These are phyloP conservation scores for Rutstroemia sp. DNA, from an alignment of 2,329 filamentous ascomycete genomes.

Conservation along the genomic window DNA sequence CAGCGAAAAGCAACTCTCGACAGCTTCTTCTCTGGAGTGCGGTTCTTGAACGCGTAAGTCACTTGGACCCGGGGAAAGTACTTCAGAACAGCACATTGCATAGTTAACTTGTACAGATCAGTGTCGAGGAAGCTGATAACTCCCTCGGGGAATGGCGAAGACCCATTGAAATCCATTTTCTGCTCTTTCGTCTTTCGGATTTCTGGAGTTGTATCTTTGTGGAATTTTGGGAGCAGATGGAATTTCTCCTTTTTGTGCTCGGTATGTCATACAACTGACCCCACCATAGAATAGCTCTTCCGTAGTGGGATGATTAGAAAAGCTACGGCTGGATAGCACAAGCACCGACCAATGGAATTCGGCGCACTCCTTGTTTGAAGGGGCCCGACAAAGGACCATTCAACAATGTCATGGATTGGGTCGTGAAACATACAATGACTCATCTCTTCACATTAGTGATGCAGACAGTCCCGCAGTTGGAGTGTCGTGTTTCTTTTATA, in stretches of 20 bases:
- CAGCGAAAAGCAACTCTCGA: slow-evolving; percentile 76
- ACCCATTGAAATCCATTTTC: slow-evolving; percentile 62
- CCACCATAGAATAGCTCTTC: neutral
- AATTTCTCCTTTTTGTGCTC: too few relatives aligned
- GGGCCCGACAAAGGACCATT: too few relatives aligned
- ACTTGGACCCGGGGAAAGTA: slow-evolving; percentile 80
- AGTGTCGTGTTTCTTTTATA: too few relatives aligned
- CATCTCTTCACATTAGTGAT: too few relatives aligned
- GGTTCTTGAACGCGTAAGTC: slow-evolving; percentile 90
- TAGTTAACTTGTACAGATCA: slow-evolving; percentile 84
- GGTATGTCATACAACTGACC: neutral
- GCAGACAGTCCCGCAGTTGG: too few relatives aligned
- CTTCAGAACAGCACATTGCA: slow-evolving; percentile 95
- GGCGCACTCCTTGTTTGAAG: too few relatives aligned
- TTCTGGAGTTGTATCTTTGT: neutral
- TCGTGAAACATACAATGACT: too few relatives aligned
- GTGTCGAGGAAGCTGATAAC: slow-evolving; percentile 79
- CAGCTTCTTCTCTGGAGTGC: slow-evolving; percentile 88
- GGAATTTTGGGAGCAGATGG: neutral
- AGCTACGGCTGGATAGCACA: neutral
- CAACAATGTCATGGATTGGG: too few relatives aligned
- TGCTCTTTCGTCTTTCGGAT: neutral
- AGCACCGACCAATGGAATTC: too few relatives aligned
- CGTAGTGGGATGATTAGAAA: neutral
- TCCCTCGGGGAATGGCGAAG: slow-evolving; percentile 62